Evolutionary conservation across 2,329 filamentous ascomycete genomes (phyloP).

Genomic region (Neospermospora avenae): DNA sequence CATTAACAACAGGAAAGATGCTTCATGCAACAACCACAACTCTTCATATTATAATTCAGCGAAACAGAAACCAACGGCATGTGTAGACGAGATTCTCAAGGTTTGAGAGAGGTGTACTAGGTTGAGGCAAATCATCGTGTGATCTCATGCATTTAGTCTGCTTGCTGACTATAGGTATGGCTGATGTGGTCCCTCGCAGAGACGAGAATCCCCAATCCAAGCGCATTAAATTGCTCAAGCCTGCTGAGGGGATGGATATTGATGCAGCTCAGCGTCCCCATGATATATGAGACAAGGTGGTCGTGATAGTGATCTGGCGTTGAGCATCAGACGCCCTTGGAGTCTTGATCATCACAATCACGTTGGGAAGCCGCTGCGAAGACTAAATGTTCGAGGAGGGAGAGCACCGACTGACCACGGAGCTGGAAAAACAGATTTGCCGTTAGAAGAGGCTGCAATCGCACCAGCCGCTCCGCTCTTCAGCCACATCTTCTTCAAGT

Average conservation of each 20-base stretch:
- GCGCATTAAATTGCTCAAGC: neutral
- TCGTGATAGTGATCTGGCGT: neutral
- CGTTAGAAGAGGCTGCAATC: no score
- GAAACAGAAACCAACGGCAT: neutral
- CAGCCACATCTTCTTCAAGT: no score
- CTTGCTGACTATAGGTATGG: neutral
- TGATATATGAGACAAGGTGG: no score
- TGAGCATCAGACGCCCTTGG: neutral
- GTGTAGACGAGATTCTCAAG: slow-evolving; percentile 1
- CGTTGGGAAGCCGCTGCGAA: no score
- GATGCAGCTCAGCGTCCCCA: no score
- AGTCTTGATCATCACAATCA: neutral
- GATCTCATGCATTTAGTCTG: neutral
- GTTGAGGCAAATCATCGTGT: neutral
- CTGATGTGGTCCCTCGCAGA: slow-evolving; percentile 7
- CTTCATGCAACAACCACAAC: neutral
- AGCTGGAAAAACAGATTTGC: no score
- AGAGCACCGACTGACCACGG: no score
- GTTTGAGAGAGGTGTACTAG: neutral
- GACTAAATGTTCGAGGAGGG: no score
- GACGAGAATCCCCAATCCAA: neutral
- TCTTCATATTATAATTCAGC: neutral
- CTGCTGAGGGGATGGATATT: no score
- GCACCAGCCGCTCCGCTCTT: no score
- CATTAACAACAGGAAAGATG: slow-evolving; percentile 7